These are phyloP conservation scores for Paecilomyces dactylethromorphus DNA, from an alignment of 2,329 filamentous ascomycete genomes.

Conservation along the genomic window DNA sequence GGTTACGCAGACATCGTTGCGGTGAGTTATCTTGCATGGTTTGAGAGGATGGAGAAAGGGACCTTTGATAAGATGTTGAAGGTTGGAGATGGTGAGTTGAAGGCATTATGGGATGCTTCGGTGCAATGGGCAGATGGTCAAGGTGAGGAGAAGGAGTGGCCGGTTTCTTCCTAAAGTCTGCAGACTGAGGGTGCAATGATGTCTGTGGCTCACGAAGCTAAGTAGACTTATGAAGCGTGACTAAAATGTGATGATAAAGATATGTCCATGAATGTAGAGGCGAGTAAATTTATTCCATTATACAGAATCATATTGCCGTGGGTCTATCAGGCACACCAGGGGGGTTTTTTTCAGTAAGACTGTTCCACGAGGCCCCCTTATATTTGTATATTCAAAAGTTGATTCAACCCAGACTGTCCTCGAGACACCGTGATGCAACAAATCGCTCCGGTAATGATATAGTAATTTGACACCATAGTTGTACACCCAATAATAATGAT, in stretches of 20 bases:
- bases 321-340: background rate
- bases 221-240: too few relatives aligned
- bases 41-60: conserved; percentile 14
- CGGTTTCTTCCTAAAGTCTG: conserved; percentile 7
- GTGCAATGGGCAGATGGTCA: conserved; percentile 25
- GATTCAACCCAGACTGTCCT: background rate
- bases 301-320: background rate
- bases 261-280: too few relatives aligned
- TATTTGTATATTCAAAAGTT: background rate
- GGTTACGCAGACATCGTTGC: conserved; percentile 25
- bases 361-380: background rate
- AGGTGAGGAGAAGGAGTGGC: conserved; percentile 27
- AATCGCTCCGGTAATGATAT: background rate
- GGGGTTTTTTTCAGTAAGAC: background rate
- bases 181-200: too few relatives aligned
- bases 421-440: background rate
- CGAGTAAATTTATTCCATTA: conserved; percentile 1
- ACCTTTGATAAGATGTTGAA: conserved; percentile 17
- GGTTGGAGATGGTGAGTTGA: conserved; percentile 21
- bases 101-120: conserved; percentile 21
- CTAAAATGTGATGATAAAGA: too few relatives aligned
- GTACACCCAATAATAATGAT: conserved; percentile 2
- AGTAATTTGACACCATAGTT: background rate
- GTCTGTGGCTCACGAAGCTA: background rate
- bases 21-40: conserved; percentile 18